Base-by-base conservation (phyloP, 768 basidiomycete species). In the Russula emetica region DNA sequence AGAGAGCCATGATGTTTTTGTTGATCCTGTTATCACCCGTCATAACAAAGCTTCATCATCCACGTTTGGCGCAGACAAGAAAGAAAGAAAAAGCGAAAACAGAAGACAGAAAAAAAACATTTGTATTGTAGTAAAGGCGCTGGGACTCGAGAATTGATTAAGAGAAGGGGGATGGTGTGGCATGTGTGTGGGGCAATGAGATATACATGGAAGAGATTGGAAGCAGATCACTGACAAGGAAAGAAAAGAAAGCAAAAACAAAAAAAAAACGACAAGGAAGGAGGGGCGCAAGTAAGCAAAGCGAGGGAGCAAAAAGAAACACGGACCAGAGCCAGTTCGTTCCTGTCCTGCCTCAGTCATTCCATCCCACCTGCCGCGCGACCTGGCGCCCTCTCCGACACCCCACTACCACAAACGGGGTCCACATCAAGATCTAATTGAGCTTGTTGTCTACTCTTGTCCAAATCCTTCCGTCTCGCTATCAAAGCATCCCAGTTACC, bases 401-500 rank as follows among this genome's bases (percentile, higher is more conserved):
- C 53, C 10, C 53, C 44, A n/a, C 18, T 13, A 34, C 10, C 53
- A 32, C 42, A 11, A 10, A 28, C 11, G 8, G 40, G 20, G 20
- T 45, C 40, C 58, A 51, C 42, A 51, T 53, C 60, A 45, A 40
- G 44, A 54, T 54, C 52, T 45, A 45, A 20, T 8, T 11, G 44
- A 20, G 26, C 13, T 50, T 11, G 32, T 36, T 7, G 22, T 45
- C 60, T 67, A 71, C 58, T 72, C 71, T 61, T 70, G 70, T 44
- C 84, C 85, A 63, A 89, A 89, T 20, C 87, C 88, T 78, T 89
- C 87, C 51, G 87, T 88, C 76, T 89, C 88, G 74, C 87, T 89
- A 71, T 1, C 66, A 26, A 32, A 54, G 4, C 2, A 13, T 7
- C 14, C 22, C 53, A 5, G 32, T 55, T 3, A 36, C 14, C 1